A percentile compares a stretch with the other conserved stretches of the same genome.
These are phyloP conservation scores for Osmanthus fragrans DNA, from an alignment of 257 asterid genomes.

Conservation along the genomic window DNA sequence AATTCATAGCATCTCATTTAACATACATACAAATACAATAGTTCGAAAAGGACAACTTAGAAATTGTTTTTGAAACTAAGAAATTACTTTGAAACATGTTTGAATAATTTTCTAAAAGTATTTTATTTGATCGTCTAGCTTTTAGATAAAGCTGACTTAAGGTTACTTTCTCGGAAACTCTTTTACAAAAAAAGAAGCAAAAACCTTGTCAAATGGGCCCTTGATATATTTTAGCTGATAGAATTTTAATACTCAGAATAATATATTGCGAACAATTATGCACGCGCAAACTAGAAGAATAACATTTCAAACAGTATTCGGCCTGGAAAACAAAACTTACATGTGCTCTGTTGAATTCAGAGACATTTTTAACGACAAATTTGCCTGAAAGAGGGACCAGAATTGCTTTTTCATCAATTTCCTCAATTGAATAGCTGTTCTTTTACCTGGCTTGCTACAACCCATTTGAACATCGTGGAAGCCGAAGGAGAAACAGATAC, in stretches of 20 bases:
- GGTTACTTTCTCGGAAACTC: no score
- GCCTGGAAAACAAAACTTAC: constrained; percentile 24
- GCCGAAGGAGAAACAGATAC: constrained; percentile 27
- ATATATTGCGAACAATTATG: constrained; percentile 27
- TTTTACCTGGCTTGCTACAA: constrained; percentile 26
- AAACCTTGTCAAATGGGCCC: no score
- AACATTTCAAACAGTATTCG: constrained; percentile 22
- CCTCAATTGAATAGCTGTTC: constrained; percentile 22
- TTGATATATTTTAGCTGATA: neutral
- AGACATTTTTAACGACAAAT: constrained; percentile 20
- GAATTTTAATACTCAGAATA: constrained; percentile 18
- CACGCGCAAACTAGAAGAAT: constrained; percentile 29
- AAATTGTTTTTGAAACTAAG: no score
- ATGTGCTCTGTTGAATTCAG: constrained; percentile 2
- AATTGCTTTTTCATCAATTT: constrained; percentile 36
- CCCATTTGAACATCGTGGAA: constrained; percentile 24
- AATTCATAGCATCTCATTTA: no score
- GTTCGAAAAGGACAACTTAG: no score
- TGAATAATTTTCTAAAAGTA: no score
- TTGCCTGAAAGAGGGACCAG: constrained; percentile 27
- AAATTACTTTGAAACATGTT: no score
- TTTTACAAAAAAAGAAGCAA: no score
- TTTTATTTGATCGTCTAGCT: no score
- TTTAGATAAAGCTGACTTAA: no score
- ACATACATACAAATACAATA: no score